Evolutionary conservation across 306 rosid species (phyloP), one percentile per base, ranked within the genome.

Genomic region (Cucumis melo): DNA sequence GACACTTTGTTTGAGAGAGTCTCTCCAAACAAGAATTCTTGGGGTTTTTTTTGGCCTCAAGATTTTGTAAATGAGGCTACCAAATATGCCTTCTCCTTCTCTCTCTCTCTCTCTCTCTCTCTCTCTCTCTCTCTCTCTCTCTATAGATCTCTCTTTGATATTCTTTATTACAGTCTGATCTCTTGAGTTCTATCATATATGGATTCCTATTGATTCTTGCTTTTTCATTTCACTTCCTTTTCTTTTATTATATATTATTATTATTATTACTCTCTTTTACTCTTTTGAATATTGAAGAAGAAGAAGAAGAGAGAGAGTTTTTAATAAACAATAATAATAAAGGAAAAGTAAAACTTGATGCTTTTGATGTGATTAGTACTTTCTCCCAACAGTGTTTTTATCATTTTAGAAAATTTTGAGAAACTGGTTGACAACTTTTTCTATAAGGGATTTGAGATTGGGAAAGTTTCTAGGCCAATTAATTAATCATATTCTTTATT

Each of bases 131-230:
- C 80, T 78, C 81, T 85, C 80, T 78, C 76, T 83, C 76, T 59
- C 32, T 63, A 57, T 71, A 23, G 80, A 83, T 56, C 42, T 32
- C 87, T 78, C 59, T 72, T 17, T 63, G 13, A 38, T 80, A 81
- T 85, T 89, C 89, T 89, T 87, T 89, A 87, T 79, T 87, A 78
- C 56, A 80, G 59, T 70, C 74, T 58, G n/a, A n/a, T n/a, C 82
- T 86, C 81, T 86, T 87, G 88, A 77, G 85, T 83, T 44, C 0
- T 92, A 82, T 83, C 82, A 92, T 27, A 67, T 67, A 20, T 67
- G 74, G 74, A 67, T 67, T 39, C 74, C 32, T 82, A 46, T 55
- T 76, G 79, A 76, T 76, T 77, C 73, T 51, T 34, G 9, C 16
- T 34, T 16, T 34, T 13, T 16, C 54, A 17, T 16, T 36, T 0